A percentile compares a stretch with the other conserved stretches of the same genome.
These are phyloP conservation scores for Sphaerulina musiva DNA, from an alignment of 2,329 filamentous ascomycete genomes.

Conservation along the genomic window DNA sequence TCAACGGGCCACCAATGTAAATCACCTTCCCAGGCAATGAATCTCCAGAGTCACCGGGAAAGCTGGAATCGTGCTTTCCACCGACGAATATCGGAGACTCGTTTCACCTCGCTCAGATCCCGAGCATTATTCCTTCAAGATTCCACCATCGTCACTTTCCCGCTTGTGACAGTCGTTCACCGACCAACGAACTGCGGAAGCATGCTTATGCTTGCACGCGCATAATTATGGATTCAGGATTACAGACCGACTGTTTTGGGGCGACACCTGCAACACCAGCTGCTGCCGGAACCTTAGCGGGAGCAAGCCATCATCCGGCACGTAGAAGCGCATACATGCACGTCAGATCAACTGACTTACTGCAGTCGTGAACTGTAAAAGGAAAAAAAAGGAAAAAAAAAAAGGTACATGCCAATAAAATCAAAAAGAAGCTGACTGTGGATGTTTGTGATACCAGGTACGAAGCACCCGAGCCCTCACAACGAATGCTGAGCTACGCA, in stretches of 20 bases:
- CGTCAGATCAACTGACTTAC: background rate
- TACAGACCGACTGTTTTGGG: slow-evolving; percentile 6
- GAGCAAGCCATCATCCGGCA: background rate
- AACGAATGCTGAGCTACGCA: slow-evolving; percentile 19
- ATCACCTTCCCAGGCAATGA: no score
- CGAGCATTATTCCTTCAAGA: no score
- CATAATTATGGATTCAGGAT: slow-evolving; percentile 4
- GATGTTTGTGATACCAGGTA: background rate
- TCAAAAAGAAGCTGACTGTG: background rate
- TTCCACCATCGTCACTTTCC: no score
- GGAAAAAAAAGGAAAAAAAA: no score
- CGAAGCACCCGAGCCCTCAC: slow-evolving; percentile 5
- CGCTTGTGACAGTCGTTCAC: no score
- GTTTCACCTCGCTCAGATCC: no score
- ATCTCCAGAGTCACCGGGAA: no score
- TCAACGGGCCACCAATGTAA: no score
- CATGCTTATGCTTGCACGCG: slow-evolving; percentile 9
- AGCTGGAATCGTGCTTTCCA: no score
- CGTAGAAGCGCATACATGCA: background rate
- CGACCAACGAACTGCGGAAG: background rate
- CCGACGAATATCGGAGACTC: no score
- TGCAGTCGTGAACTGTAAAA: no score
- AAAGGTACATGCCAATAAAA: no score
- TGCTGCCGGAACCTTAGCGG: slow-evolving; percentile 5
- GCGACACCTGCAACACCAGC: slow-evolving; percentile 4